These are phyloP conservation scores for Fusarium paranaense DNA, from an alignment of 2,329 filamentous ascomycete species.

Conservation along the genomic window DNA sequence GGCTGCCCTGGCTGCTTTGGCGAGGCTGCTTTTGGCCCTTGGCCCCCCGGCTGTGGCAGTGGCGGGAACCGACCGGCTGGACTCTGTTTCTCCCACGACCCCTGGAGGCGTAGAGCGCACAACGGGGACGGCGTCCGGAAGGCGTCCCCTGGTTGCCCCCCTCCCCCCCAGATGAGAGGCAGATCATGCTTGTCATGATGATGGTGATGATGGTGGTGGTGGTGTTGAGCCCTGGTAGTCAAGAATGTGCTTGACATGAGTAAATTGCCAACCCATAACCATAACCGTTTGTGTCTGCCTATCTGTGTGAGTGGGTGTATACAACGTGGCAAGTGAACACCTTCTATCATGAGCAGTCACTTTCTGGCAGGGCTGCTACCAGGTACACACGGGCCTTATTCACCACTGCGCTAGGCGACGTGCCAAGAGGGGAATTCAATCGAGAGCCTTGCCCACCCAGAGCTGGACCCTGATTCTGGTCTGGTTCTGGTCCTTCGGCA, in stretches of 20 bases:
- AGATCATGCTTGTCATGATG: slow-evolving; percentile 33
- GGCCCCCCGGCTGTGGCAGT: slow-evolving; percentile 35
- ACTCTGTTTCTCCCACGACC: slow-evolving; percentile 37
- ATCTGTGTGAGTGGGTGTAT: slow-evolving; percentile 20
- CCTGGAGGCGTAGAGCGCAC: slow-evolving; percentile 38
- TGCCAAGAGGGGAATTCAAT: slow-evolving; percentile 12
- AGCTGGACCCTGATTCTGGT: slow-evolving; percentile 32
- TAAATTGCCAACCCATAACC: neutral
- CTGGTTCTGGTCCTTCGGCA: slow-evolving; percentile 24
- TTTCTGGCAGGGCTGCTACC: slow-evolving; percentile 7
- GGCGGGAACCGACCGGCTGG: slow-evolving; percentile 42
- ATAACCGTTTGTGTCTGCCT: slow-evolving; percentile 1
- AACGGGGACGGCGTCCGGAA: slow-evolving; percentile 42
- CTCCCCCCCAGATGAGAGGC: slow-evolving; percentile 16
- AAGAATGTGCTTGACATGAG: slow-evolving; percentile 4
- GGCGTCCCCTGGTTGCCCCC: slow-evolving; percentile 32
- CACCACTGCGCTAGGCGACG: neutral
- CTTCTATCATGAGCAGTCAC: slow-evolving; percentile 11
- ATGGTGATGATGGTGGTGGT: slow-evolving; percentile 16
- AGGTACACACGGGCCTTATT: slow-evolving; percentile 26
- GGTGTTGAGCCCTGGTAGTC: neutral
- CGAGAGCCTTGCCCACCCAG: slow-evolving; percentile 11
- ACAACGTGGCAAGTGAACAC: slow-evolving; percentile 34
- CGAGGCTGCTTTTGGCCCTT: slow-evolving; percentile 34
- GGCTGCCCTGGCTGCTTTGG: slow-evolving; percentile 30